These are phyloP conservation scores for Jatropha podagrica DNA, from an alignment of 441 rosid genomes.

Conservation along the genomic window DNA sequence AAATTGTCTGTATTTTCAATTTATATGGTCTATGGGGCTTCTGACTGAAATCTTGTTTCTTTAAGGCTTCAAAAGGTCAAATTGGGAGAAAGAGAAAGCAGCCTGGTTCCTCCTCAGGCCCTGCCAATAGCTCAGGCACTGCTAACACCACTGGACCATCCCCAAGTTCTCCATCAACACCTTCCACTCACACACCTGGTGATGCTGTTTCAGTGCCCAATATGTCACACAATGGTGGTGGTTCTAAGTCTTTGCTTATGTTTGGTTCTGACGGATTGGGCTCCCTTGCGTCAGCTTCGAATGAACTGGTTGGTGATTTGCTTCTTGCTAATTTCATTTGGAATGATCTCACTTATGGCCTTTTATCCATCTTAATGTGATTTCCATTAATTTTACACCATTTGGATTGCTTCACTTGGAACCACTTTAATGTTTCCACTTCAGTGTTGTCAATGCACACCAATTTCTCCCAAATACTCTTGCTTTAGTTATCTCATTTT, in stretches of 20 bases:
- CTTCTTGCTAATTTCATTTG: slow-evolving; percentile 3
- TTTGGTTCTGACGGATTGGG: slow-evolving; percentile 57
- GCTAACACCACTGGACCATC: slow-evolving; percentile 78
- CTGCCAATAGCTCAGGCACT: slow-evolving; percentile 81
- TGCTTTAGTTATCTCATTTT: background rate
- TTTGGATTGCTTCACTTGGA: too few relatives aligned
- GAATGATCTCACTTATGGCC: slow-evolving; percentile 12
- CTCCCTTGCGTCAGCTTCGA: slow-evolving; percentile 51
- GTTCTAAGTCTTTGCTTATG: slow-evolving; percentile 55
- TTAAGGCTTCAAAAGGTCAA: slow-evolving; percentile 73
- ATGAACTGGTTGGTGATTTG: slow-evolving; percentile 44
- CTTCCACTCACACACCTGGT: slow-evolving; percentile 88
- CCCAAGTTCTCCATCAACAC: slow-evolving; percentile 86
- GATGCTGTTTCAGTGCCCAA: slow-evolving; percentile 76
- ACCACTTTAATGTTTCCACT: background rate
- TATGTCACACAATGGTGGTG: slow-evolving; percentile 49
- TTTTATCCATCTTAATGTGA: background rate
- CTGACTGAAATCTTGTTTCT: slow-evolving; percentile 9
- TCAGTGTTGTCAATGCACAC: background rate
- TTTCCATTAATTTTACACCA: background rate
- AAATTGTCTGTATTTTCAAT: background rate
- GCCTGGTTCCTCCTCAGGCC: slow-evolving; percentile 74
- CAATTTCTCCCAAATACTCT: background rate
- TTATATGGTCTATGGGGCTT: background rate
- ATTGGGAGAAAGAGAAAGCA: slow-evolving; percentile 78